Base-by-base conservation (phyloP, 2,329 filamentous ascomycete genomes). In the Stemphylium vesicarium region DNA sequence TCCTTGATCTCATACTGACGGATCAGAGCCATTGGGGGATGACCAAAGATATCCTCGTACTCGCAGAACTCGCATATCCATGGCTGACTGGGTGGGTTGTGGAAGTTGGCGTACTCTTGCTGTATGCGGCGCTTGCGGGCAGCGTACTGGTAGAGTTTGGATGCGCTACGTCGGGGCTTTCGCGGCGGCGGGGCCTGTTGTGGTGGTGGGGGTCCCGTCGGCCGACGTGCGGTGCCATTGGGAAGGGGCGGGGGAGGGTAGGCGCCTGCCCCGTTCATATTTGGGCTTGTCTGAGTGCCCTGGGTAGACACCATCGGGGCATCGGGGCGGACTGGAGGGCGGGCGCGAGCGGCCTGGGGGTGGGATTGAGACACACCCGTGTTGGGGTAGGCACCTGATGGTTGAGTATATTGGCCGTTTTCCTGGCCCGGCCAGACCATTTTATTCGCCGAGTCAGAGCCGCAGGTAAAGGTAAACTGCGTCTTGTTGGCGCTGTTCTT, bases 41-140 rank as follows among this genome's bases (percentile, higher is more conserved):
- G 84, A n/a, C 94, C 94, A 73, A 96, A 98, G 44, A 99, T 97
- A 47, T 87, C 86, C 77, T 98, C 94, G 72, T 97, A 99, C 75
- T 99, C 95, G 80, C 95, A 99, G 73, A 98, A 98, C 70, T 97
- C 91, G 77, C 95, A 99, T 41, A 98, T 92, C 91, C 93, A 98
- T 45, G 92, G 84, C 57, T 96, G 91, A 62, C 91, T 89, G 0
- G 90, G 89, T 1, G 90, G 89, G 67, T 90, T 88, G 66, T 90
- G 87, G 58, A 85, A 86, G 73, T 95, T 96, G 52, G 85, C 84
- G 61, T 90, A 88, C 66, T 90, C 85, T 57, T 95, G 90, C 68
- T 91, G 84, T 41, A 90, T 84, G 55, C 89, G 88, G 6, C 95
- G 89, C 62, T 92, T 86, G 20, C 87, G 86, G 22, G 92, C 93